Base-by-base conservation (phyloP, 495 filamentous ascomycete species). In the Penicillium egyptiacum region DNA sequence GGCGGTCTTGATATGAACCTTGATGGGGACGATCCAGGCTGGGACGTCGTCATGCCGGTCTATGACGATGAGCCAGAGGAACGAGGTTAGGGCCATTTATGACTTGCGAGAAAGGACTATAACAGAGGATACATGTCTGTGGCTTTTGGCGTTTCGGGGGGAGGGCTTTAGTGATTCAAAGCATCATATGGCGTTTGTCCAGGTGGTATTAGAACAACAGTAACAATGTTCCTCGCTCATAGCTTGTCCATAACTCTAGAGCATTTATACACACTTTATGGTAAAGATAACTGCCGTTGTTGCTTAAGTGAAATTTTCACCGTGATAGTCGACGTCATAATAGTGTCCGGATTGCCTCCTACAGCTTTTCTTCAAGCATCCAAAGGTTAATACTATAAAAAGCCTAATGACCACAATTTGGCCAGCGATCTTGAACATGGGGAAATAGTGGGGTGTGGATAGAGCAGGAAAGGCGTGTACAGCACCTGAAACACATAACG, bases 41-140 rank as follows among this genome's bases (percentile, higher is more conserved):
- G 88, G 79, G 77, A 86, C 62, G 88, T 92, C 10, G 68, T 85
- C 28, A 55, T 88, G 19, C 86, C 88, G 22, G 77, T 55, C 16
- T 76, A 82, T 49, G 86, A 90, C 14, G 82, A 86, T 42, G 72
- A 75, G 40, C 80, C 82, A 62, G 72, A 69, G 39, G 60, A 62
- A 53, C 4, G 19, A 39, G 30, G 2, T 10, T 41, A 16, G 23
- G 20, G 17, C 2, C 26, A 8, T 9, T 9, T 12, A 50, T 31
- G 19, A 45, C 14, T 30, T 51, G 23, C 14, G 31, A 50, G 28
- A 31, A 14, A 19, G 50, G 19, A 31, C n/a, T 14, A 26, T 17
- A 8, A 17, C 22, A 22, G 12, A 40, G 4, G 0, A 41, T 41
- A 19, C 2, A 40, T 7, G 5, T 39, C 26, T 50, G 19, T 16